Base-by-base conservation (phyloP, 371 early-diverging fungal species). In the Saksenaea vasiformis region DNA sequence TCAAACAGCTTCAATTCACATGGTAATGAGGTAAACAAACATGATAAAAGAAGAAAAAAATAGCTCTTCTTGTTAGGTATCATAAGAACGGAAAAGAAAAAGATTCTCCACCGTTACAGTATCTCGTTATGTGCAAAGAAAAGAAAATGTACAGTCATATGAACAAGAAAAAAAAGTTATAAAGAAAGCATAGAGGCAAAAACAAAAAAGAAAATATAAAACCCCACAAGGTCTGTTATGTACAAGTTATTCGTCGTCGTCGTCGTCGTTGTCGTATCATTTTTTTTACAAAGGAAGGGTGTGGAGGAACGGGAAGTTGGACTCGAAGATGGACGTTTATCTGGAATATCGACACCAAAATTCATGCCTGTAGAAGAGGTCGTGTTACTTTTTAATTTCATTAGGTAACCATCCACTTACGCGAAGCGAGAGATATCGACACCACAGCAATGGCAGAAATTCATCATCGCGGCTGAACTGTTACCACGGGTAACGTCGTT, bases 331-430 rank as follows among this genome's bases (percentile, higher is more conserved):
- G 14, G 19, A 3, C 22, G 22, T 10, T 47, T 22, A 47, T 47
- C 51, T 47, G n/a, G 51, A 47, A 5, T 47, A 47, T 47, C 51
- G 51, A 47, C 51, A 47, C 51, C 51, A 47, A 22, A 47, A 47
- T 47, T 47, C 51, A 47, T 47, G 51, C 24, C 51, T 47, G 22
- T 47, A 22, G 10, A 22, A 22, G 10, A 17, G 9, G 51, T 22
- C n/a, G n/a, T n/a, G n/a, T n/a, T n/a, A n/a, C n/a, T n/a, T n/a
- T n/a, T n/a, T n/a, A n/a, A n/a, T n/a, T n/a, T n/a, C n/a, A n/a
- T n/a, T n/a, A n/a, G n/a, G n/a, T n/a, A n/a, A n/a, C n/a, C n/a
- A n/a, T n/a, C n/a, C n/a, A 47, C 51, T 22, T 47, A 47, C 51
- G 51, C 51, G 1, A 47, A 47, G 22, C 51, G 51, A 47, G 51